Evolutionary conservation across 257 asterid species (phyloP).

Genomic region (Nicotiana tomentosiformis): DNA sequence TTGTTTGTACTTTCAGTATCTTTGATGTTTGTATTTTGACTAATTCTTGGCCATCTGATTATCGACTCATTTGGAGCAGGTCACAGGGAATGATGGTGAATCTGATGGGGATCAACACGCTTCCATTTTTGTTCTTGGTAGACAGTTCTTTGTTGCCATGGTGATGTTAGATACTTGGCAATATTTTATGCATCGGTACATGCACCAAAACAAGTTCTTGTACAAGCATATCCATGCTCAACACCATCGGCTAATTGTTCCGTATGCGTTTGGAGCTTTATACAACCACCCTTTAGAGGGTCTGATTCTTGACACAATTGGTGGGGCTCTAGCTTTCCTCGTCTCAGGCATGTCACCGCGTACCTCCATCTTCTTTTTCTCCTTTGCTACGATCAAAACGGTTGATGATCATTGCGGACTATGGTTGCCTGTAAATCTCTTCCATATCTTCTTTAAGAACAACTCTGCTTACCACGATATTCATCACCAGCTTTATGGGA

Average conservation of each 20-base stretch:
- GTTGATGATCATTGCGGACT: conserved; percentile 93
- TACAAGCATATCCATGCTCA: conserved; percentile 85
- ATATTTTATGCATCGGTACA: conserved; percentile 85
- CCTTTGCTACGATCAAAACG: conserved; percentile 84
- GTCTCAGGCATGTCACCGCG: conserved; percentile 90
- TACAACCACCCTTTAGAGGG: conserved; percentile 97
- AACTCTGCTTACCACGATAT: conserved; percentile 90
- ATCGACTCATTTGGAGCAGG: conserved; percentile 31
- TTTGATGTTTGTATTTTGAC: no score
- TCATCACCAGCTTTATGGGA: conserved; percentile 88
- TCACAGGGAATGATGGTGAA: conserved; percentile 55
- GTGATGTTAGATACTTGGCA: conserved; percentile 86
- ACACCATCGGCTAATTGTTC: conserved; percentile 84
- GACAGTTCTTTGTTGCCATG: conserved; percentile 65
- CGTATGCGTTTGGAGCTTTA: conserved; percentile 83
- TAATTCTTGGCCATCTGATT: conserved; percentile 2
- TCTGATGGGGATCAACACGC: conserved; percentile 28
- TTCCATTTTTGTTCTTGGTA: conserved; percentile 46
- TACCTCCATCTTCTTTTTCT: conserved; percentile 81
- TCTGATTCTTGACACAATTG: conserved; percentile 74
- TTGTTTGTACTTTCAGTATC: background rate
- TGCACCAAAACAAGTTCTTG: conserved; percentile 90
- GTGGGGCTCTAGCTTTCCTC: conserved; percentile 83
- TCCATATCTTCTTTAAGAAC: conserved; percentile 62
- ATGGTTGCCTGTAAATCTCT: conserved; percentile 83